Evolutionary conservation across 2,329 filamentous ascomycete species (phyloP).

Genomic region (Trichothecium sympodiale): DNA sequence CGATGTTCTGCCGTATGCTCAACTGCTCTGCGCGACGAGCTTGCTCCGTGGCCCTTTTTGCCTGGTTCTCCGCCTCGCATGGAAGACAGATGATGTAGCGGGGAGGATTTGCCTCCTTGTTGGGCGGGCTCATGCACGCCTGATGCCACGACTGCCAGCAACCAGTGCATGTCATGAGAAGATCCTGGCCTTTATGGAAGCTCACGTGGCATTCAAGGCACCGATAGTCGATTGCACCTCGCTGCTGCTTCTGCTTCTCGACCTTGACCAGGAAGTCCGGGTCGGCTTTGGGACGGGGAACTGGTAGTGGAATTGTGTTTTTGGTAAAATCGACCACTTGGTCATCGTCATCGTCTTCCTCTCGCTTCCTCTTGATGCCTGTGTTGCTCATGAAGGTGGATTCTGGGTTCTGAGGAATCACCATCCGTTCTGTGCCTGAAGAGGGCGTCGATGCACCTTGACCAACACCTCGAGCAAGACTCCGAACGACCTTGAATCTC

Average conservation of each 20-base stretch:
- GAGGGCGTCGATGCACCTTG: not conserved
- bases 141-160: conserved; percentile 15
- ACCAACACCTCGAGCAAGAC: conserved; percentile 3
- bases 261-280: conserved; percentile 7
- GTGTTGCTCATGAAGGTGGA: not conserved
- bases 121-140: conserved; percentile 9
- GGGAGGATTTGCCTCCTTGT: not conserved
- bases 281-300: not conserved
- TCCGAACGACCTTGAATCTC: not conserved
- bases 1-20: conserved; percentile 15
- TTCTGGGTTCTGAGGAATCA: not conserved
- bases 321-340: conserved; percentile 20
- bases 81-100: not conserved
- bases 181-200: conserved; percentile 8
- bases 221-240: not conserved
- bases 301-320: conserved; percentile 14
- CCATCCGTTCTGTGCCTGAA: too few relatives aligned
- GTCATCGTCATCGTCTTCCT: conserved; percentile 7
- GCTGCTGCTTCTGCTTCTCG: conserved; percentile 1
- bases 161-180: conserved; percentile 10
- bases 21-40: conserved; percentile 6
- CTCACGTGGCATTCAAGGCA: conserved; percentile 13
- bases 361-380: conserved; percentile 19
- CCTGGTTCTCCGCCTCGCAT: conserved; percentile 1
- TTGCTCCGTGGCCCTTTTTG: conserved; percentile 1